Conservation (phyloP, 2,329 filamentous ascomycete genomes). For the Trichoderma breve region DNA sequence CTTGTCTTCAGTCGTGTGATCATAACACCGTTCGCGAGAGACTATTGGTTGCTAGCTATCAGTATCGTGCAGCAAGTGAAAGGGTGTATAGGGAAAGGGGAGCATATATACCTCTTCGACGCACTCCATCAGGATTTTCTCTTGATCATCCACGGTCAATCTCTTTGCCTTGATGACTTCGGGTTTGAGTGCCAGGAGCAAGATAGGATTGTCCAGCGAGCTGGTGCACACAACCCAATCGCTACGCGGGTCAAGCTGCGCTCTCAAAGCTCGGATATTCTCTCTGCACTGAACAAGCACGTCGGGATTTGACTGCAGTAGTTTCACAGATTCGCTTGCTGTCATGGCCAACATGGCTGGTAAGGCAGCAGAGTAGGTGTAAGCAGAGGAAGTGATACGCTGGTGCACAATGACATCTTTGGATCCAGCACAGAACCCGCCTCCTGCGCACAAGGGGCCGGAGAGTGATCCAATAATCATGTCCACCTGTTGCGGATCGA, state of each 20-base stretch:
- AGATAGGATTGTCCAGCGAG: conserved; percentile 77
- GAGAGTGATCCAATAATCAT: conserved; percentile 95
- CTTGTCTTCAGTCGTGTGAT: conserved; percentile 83
- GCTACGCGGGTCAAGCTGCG: conserved; percentile 85
- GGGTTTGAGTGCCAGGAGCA: conserved; percentile 79
- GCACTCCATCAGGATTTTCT: conserved; percentile 79
- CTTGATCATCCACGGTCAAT: conserved; percentile 72
- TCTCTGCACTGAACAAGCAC: conserved; percentile 77
- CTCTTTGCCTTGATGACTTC: conserved; percentile 73
- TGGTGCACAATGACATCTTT: conserved; percentile 95
- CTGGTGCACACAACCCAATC: conserved; percentile 90
- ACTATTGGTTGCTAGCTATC: conserved; percentile 45
- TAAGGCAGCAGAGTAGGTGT: conserved; percentile 93
- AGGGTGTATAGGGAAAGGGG: not conserved
- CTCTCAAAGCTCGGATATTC: conserved; percentile 80
- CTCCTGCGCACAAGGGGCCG: conserved; percentile 85
- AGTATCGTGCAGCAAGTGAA: not conserved
- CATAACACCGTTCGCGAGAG: conserved; percentile 81
- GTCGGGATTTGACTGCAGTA: conserved; percentile 85
- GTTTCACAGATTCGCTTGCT: conserved; percentile 81
- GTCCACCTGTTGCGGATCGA: conserved; percentile 88
- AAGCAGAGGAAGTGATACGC: conserved; percentile 85
- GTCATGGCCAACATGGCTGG: conserved; percentile 95
- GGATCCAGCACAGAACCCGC: conserved; percentile 91
- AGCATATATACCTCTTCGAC: conserved; percentile 80